Percentiles rank a stretch among this genome's conserved stretches.
Evolutionary conservation across 1,139 yeast species (phyloP).

Genomic region (Scheffersomyces titani): DNA sequence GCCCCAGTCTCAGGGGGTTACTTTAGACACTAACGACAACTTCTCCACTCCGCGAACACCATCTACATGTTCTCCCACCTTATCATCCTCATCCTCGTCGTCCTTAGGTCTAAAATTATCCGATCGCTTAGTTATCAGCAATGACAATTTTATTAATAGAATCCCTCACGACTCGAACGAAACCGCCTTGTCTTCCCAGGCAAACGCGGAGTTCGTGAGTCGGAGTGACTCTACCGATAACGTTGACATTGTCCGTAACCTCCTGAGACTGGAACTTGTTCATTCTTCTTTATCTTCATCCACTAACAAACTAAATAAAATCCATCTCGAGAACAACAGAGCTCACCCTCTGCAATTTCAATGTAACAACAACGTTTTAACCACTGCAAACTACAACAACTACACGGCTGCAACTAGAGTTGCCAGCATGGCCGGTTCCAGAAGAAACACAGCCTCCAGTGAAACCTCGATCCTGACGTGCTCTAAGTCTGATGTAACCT

Average conservation of each 20-base stretch:
- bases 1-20: conserved; percentile 42
- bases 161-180: background rate
- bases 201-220: background rate
- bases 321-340: background rate
- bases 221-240: background rate
- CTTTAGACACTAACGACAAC: conserved; percentile 6
- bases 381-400: background rate
- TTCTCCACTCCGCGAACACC: conserved; percentile 1
- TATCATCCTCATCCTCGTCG: background rate
- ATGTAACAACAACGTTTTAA: background rate
- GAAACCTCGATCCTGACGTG: background rate
- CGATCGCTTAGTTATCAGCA: background rate
- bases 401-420: conserved; percentile 1
- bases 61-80: conserved; percentile 1
- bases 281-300: background rate
- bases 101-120: conserved; percentile 1
- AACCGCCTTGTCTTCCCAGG: background rate
- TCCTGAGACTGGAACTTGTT: conserved; percentile 1
- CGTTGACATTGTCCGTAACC: conserved; percentile 1
- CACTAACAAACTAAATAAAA: background rate
- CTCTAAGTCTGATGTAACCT: conserved; percentile 1
- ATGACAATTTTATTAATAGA: conserved; percentile 1
- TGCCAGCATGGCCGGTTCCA: conserved; percentile 1
- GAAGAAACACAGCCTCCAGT: conserved; percentile 2
- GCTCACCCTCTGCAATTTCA: background rate